Evolutionary conservation across 1,139 yeast species (phyloP), one percentile per base, ranked within the genome.

Genomic region (Kurtzmaniella quercitrusa): DNA sequence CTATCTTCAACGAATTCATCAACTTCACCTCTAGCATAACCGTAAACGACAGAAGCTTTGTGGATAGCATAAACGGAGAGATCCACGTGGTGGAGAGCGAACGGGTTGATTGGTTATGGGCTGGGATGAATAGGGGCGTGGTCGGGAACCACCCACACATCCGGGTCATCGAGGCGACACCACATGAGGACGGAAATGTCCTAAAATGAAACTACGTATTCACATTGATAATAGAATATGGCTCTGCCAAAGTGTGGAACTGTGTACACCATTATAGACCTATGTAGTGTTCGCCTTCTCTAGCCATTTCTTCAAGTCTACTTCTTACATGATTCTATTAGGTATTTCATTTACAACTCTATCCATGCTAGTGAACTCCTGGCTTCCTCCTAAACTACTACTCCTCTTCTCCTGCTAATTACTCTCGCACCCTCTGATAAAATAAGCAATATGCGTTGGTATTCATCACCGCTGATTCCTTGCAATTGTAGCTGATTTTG

Each of bases 1-100:
- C 96, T 0, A 89, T 93, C 14, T 81, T 86, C 53, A 89, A 85
- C 51, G 98, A 93, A 62, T 91, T 87, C 56, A 74, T 86, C 40
- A 80, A 82, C 48, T 90, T 79, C 59, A 79, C 91, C 6, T 81
- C 87, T n/a, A 83, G 82, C 43, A 82, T 88, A 39, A 90, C 90
- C 37, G 79, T 87, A 23, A 86, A 87, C 48, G 98, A 91, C 57
- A 71, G 96, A 48, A 73, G 70, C 44, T 93, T 91, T 59, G 89
- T 93, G 19, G 96, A 90, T 51, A 82, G 82, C 16, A 90, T 88
- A 58, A 70, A 77, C 45, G 86, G 89, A 0, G 82, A 81, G 43
- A 74, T 86, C 11, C 70, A 70, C 37, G 66, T 86, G 11, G 63
- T 64, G 44, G 74, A 79, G 1, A 62, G 62, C 17, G 67, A 71